phyloP scores from a whole-genome alignment of 306 rosid genomes.

The Castanea mollissima region DNA sequence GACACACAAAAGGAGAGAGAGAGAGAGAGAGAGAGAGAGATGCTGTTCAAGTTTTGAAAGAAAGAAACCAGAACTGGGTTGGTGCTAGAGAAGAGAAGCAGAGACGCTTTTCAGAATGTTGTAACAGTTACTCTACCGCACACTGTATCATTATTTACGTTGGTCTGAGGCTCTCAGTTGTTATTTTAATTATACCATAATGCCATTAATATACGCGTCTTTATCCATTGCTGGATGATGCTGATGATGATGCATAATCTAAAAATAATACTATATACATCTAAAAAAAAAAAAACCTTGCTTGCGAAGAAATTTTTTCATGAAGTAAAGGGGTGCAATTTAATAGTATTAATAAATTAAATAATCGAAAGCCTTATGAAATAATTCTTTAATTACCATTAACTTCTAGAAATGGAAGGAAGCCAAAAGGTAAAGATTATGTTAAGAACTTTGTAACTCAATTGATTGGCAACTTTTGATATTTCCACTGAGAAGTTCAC shows the following conservation, averaged over 20 bases:
- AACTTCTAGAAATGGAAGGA: no score
- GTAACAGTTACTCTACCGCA: constrained; percentile 18
- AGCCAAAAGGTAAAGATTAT: no score
- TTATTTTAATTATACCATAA: neutral
- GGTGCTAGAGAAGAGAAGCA: constrained; percentile 22
- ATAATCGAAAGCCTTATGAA: no score
- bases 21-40: constrained; percentile 10
- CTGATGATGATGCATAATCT: neutral
- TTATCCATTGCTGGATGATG: neutral
- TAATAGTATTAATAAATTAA: neutral
- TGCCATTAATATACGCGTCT: neutral
- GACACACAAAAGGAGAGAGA: constrained; percentile 3
- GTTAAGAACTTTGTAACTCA: no score
- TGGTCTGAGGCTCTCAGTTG: neutral
- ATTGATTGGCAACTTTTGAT: no score
- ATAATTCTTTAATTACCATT: no score
- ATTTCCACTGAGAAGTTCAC: no score
- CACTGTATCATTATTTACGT: no score
- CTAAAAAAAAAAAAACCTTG: neutral
- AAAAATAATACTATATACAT: neutral
- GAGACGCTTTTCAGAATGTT: constrained; percentile 22
- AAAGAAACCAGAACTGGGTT: neutral
- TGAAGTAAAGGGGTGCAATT: neutral
- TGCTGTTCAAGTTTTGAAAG: constrained; percentile 5
- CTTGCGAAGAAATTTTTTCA: neutral